phyloP scores from a whole-genome alignment of 345 rosid genomes.

The Bruguiera gymnorhiza region DNA sequence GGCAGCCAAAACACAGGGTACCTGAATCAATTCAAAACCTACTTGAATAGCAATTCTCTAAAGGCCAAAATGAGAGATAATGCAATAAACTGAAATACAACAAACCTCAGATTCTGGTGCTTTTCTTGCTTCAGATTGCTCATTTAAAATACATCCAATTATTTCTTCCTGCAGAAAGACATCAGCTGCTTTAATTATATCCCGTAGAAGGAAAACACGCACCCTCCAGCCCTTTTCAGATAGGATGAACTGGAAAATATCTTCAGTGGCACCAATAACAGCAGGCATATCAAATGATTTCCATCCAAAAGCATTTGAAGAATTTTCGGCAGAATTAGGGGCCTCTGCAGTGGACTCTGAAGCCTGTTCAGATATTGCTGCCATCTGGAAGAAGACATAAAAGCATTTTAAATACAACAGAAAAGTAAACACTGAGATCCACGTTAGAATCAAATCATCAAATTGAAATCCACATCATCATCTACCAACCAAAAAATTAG shows the following conservation, averaged over 20 bases:
- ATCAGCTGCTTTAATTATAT: conserved; percentile 67
- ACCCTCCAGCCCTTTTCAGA: conserved; percentile 81
- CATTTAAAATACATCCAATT: conserved; percentile 31
- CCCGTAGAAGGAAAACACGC: conserved; percentile 70
- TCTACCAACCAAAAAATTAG: not conserved
- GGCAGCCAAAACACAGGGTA: not conserved
- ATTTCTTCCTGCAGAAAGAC: conserved; percentile 50
- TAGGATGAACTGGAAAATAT: conserved; percentile 70
- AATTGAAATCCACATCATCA: not conserved
- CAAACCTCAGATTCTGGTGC: conserved; percentile 43
- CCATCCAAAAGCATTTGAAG: conserved; percentile 45
- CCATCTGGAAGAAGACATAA: conserved; percentile 46
- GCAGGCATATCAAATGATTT: conserved; percentile 84
- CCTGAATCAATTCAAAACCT: not conserved
- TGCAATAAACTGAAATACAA: not conserved
- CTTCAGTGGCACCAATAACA: conserved; percentile 90
- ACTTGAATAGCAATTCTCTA: not conserved
- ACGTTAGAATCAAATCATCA: not conserved
- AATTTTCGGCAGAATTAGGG: conserved; percentile 24
- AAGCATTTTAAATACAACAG: not conserved
- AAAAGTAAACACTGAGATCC: not conserved
- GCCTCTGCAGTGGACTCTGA: conserved; percentile 45
- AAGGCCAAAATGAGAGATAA: not conserved
- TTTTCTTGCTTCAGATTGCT: conserved; percentile 21
- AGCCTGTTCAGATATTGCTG: conserved; percentile 87